Base-by-base conservation (phyloP, 78 protist species). In the Dictyostelium brefeldianum region DNA sequence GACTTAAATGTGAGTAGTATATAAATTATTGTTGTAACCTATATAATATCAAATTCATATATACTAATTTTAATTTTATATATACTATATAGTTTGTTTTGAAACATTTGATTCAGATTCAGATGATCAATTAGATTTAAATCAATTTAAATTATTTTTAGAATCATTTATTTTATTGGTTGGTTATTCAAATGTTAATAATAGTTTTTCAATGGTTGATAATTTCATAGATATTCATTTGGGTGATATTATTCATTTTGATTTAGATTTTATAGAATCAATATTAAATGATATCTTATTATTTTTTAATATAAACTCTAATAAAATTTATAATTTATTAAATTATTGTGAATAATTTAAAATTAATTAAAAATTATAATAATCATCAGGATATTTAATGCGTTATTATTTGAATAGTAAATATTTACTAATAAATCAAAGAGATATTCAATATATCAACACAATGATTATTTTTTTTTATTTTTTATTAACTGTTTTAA, bases 1-100 rank as follows among this genome's bases (percentile, higher is more conserved):
- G 71, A 47, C 29, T 83, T 31, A 83, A 53, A 73, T 83, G 91
- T n/a, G n/a, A n/a, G n/a, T n/a, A n/a, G n/a, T n/a, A n/a, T n/a
- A n/a, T n/a, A n/a, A n/a, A n/a, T n/a, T n/a, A n/a, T n/a, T n/a
- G n/a, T n/a, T n/a, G n/a, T n/a, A n/a, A n/a, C n/a, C n/a, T n/a
- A n/a, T n/a, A n/a, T n/a, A n/a, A n/a, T 36, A 36, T 36, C 43
- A 36, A 36, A 36, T 36, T 3, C 43, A n/a, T 36, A 36, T 36
- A 36, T 2, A 36, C 43, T 36, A 36, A 36, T 36, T 3, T 2
- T 36, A 36, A 36, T 36, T 36, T 36, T 36, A 3, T 36, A 36
- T 36, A 2, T 3, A 36, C 2, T 36, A 36, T 36, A 22, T 12
- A 74, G 81, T 74, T 48, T 51, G 56, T 50, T 74, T 48, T 27